phyloP scores from a whole-genome alignment of 1,139 yeast species.

The Hansenula sp. region DNA sequence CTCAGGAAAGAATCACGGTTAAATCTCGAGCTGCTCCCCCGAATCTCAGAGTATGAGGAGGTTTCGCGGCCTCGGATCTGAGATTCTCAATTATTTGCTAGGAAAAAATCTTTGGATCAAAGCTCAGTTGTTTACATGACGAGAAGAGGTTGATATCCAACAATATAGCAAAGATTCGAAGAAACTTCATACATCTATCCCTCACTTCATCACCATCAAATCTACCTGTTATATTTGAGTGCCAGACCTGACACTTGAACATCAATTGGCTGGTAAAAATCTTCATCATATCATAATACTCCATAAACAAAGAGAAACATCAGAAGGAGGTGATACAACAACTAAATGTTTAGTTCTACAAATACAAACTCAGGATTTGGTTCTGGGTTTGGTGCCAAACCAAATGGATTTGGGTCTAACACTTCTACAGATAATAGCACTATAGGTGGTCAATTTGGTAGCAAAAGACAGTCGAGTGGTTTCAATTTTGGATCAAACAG shows the following conservation, averaged over 20 bases:
- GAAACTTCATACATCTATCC: background rate
- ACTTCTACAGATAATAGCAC: conserved; percentile 7
- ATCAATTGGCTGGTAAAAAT: no score
- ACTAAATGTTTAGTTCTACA: conserved; percentile 8
- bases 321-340: background rate
- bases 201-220: no score
- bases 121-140: conserved; percentile 1
- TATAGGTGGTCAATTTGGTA: conserved; percentile 19
- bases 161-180: background rate
- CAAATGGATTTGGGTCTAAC: conserved; percentile 11
- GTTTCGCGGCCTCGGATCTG: conserved; percentile 2
- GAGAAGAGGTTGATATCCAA: background rate
- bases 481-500: conserved; percentile 13
- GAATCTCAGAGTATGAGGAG: no score
- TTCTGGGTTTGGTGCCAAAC: conserved; percentile 11
- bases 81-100: background rate
- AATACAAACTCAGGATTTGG: conserved; percentile 13
- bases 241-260: no score
- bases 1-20: no score
- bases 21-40: no score
- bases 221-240: no score
- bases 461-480: conserved; percentile 10
- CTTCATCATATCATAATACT: no score
- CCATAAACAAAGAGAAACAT: background rate
- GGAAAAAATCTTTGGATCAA: conserved; percentile 3